A percentile compares a stretch with the other conserved stretches of the same genome.
Conservation (phyloP, 129 eudicot species). For the Helianthus annuus region DNA sequence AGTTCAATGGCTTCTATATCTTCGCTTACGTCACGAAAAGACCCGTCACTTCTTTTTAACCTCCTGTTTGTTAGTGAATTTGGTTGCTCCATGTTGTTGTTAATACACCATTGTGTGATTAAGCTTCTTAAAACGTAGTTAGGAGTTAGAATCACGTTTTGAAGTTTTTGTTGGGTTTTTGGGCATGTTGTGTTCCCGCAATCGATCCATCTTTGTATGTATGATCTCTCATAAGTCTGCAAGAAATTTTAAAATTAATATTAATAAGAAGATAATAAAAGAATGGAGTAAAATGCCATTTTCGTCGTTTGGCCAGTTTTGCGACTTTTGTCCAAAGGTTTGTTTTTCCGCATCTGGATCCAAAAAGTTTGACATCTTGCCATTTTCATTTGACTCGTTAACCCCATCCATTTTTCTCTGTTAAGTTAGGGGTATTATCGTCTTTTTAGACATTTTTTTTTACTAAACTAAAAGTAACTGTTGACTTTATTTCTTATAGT, state of each 20-base stretch:
- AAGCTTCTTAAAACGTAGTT: constrained; percentile 74
- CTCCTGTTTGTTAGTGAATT: constrained; percentile 49
- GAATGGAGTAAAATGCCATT: too few species aligned
- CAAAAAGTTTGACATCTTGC: too few species aligned
- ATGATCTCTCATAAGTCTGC: constrained; percentile 91
- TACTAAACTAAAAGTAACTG: too few species aligned
- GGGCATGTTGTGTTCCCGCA: constrained; percentile 84
- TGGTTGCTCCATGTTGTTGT: constrained; percentile 66
- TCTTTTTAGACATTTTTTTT: too few species aligned
- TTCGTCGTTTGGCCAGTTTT: too few species aligned
- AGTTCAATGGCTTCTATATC: constrained; percentile 78
- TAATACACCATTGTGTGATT: constrained; percentile 65
- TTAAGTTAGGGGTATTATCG: too few species aligned
- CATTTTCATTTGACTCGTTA: too few species aligned
- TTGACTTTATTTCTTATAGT: too few species aligned
- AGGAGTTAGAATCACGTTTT: constrained; percentile 61
- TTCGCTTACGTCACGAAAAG: constrained; percentile 82
- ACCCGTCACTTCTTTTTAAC: constrained; percentile 78
- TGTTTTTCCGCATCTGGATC: too few species aligned
- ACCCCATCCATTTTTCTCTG: too few species aligned
- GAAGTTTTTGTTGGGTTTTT: constrained; percentile 88
- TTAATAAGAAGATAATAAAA: not conserved
- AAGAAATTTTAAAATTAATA: constrained; percentile 4
- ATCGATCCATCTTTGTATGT: constrained; percentile 91
- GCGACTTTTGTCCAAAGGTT: too few species aligned